Conservation (phyloP, 2,329 filamentous ascomycete genomes). For the Hypoxylon sp. region DNA sequence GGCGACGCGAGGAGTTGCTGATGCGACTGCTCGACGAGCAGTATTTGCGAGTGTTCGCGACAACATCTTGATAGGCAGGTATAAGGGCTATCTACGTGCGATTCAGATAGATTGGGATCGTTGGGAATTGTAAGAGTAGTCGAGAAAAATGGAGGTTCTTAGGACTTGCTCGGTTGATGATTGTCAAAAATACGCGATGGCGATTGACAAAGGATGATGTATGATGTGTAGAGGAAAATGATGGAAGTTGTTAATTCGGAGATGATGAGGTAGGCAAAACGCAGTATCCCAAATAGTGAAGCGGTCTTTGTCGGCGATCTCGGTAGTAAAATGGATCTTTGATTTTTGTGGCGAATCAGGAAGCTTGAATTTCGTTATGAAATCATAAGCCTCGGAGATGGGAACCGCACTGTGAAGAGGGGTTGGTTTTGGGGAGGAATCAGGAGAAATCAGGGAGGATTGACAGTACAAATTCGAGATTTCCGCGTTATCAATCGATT, state of each 20-base stretch:
- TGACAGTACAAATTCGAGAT: conserved; percentile 29
- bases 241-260: conserved; percentile 33
- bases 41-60: conserved; percentile 60
- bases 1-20: conserved; percentile 58
- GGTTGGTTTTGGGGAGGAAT: conserved; percentile 11
- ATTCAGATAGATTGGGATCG: conserved; percentile 11
- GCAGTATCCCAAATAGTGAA: conserved; percentile 30
- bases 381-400: conserved; percentile 51
- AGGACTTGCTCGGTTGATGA: conserved; percentile 16
- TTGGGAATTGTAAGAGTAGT: conserved; percentile 8
- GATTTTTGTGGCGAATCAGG: conserved; percentile 52
- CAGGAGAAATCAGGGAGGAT: neutral
- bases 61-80: conserved; percentile 58
- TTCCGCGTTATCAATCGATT: neutral
- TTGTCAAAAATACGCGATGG: conserved; percentile 10
- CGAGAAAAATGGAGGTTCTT: neutral
- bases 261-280: conserved; percentile 38
- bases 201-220: conserved; percentile 14
- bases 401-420: conserved; percentile 41
- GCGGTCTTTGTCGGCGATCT: conserved; percentile 55
- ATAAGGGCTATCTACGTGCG: conserved; percentile 14
- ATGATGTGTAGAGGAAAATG: conserved; percentile 14
- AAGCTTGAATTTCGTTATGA: conserved; percentile 48
- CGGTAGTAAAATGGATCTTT: conserved; percentile 51
- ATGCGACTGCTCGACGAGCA: conserved; percentile 61